phyloP scores from a whole-genome alignment of 2,329 filamentous ascomycete species.

The Stagonosporopsis chrysanthemi region DNA sequence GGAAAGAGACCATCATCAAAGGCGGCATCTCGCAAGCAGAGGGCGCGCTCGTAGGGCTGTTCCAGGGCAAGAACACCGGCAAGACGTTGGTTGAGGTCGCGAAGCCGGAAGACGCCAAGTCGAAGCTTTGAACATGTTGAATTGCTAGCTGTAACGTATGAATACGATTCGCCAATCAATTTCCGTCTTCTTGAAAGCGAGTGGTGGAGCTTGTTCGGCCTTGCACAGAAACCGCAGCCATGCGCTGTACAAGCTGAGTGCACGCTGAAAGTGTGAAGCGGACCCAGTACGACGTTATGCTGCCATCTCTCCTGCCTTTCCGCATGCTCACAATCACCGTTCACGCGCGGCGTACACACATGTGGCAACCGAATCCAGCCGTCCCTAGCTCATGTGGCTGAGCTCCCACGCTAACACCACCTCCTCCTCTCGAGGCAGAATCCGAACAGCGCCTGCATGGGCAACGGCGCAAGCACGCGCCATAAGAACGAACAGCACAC shows the following conservation, averaged over 20 bases:
- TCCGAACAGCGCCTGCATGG: neutral
- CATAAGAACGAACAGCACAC: neutral
- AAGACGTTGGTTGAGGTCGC: conserved; percentile 56
- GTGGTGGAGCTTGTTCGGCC: too few species aligned
- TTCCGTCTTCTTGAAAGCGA: neutral
- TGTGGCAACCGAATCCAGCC: too few species aligned
- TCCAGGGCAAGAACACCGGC: conserved; percentile 74
- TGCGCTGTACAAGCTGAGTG: too few species aligned
- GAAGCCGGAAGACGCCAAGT: conserved; percentile 50
- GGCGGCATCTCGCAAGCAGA: conserved; percentile 73
- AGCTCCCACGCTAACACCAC: neutral
- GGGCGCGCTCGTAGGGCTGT: conserved; percentile 68
- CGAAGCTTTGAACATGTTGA: conserved; percentile 36
- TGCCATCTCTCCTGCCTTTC: too few species aligned
- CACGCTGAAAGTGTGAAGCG: too few species aligned
- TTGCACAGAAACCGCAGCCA: too few species aligned
- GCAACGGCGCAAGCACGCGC: neutral
- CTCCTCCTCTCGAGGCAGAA: neutral
- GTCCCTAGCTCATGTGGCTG: too few species aligned
- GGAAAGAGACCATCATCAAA: conserved; percentile 73
- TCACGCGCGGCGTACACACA: too few species aligned
- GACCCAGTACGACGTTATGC: too few species aligned
- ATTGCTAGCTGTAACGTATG: neutral
- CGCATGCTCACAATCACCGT: too few species aligned
- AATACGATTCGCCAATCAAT: too few species aligned